These are phyloP conservation scores for Aspergillus brunneoviolaceus DNA, from an alignment of 2,329 filamentous ascomycete species.

Conservation along the genomic window DNA sequence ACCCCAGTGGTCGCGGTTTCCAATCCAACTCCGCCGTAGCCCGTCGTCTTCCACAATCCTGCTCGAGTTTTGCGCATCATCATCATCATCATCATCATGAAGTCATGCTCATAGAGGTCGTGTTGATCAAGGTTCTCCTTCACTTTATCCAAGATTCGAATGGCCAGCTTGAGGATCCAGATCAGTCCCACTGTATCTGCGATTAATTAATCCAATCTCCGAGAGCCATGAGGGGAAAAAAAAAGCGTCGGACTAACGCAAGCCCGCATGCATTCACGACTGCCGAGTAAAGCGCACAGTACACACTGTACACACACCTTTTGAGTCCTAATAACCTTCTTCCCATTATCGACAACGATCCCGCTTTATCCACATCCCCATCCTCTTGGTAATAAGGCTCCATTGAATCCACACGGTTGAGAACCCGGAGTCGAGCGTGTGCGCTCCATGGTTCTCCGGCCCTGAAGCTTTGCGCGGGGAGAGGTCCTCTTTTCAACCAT, in stretches of 20 bases:
- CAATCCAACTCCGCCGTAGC: background rate
- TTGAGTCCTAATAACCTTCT: background rate
- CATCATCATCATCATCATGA: background rate
- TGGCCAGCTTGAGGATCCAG: conserved; percentile 2
- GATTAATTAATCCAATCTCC: conserved; percentile 8
- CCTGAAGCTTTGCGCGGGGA: conserved; percentile 6
- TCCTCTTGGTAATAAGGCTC: background rate
- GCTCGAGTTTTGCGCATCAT: background rate
- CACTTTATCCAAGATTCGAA: conserved; percentile 2
- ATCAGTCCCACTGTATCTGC: conserved; percentile 6
- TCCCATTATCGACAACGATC: background rate
- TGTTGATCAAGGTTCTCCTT: background rate
- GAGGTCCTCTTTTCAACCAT: background rate
- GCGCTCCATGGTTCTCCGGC: background rate
- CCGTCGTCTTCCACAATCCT: background rate
- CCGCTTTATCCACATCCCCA: background rate
- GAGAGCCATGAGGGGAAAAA: background rate
- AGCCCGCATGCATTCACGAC: background rate
- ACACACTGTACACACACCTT: no score
- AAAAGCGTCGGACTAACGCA: background rate
- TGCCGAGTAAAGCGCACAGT: no score
- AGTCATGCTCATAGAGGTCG: background rate
- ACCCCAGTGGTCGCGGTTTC: background rate
- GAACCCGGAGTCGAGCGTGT: background rate
- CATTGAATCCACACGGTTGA: background rate